A percentile compares a stretch with the other conserved stretches of the same genome.
phyloP scores from a whole-genome alignment of 1,139 yeast genomes.

The Saccharomyces hybrid region DNA sequence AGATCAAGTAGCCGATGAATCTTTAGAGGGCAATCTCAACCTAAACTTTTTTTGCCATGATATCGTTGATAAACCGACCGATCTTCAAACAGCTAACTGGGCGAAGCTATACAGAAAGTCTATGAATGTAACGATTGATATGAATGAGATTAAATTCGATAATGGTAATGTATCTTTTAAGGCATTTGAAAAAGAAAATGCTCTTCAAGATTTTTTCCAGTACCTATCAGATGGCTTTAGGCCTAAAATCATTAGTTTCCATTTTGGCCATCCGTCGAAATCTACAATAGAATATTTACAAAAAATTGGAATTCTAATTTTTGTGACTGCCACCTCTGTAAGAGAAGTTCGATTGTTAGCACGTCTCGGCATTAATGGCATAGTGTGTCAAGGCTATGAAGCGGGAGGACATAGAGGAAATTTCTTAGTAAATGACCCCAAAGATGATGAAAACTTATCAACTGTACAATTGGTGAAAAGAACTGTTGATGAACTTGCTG shows the following conservation, averaged over 20 bases:
- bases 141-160: slow-evolving; percentile 11
- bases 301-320: slow-evolving; percentile 33
- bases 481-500: slow-evolving; percentile 22
- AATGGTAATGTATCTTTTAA: slow-evolving; percentile 36
- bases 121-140: neutral
- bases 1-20: neutral
- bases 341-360: slow-evolving; percentile 33
- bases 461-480: slow-evolving; percentile 33
- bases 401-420: slow-evolving; percentile 52
- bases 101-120: neutral
- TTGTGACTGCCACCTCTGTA: slow-evolving; percentile 20
- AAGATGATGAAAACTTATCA: slow-evolving; percentile 33
- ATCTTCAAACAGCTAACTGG: neutral
- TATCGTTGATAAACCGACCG: neutral
- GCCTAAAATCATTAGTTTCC: slow-evolving; percentile 42
- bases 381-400: slow-evolving; percentile 44
- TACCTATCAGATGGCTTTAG: slow-evolving; percentile 12
- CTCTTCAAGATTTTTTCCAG: slow-evolving; percentile 12
- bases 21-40: neutral
- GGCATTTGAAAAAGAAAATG: slow-evolving; percentile 26
- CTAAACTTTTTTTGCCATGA: neutral
- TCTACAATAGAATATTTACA: slow-evolving; percentile 31
- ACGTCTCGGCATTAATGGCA: slow-evolving; percentile 35
- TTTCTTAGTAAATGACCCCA: slow-evolving; percentile 26
- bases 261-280: slow-evolving; percentile 39